A percentile compares a stretch with the other conserved stretches of the same genome.
phyloP scores from a whole-genome alignment of 805 yeast genomes.

The Debaryomyces hansenii region DNA sequence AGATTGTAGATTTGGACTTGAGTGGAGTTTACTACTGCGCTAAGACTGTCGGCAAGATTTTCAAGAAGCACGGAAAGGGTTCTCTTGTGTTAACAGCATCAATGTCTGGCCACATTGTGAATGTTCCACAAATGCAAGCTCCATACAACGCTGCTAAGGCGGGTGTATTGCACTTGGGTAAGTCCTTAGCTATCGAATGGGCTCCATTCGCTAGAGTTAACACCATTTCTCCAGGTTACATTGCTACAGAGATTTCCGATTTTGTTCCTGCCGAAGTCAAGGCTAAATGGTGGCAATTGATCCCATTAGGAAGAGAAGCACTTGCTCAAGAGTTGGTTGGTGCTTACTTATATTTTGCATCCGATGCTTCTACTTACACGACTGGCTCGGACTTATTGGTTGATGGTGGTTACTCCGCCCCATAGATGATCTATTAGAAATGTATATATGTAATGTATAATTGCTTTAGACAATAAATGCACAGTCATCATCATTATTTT shows the following conservation, averaged over 20 bases:
- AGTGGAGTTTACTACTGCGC: slow-evolving; percentile 46
- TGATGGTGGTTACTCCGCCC: slow-evolving; percentile 47
- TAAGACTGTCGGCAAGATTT: slow-evolving; percentile 40
- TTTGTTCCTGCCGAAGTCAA: slow-evolving; percentile 34
- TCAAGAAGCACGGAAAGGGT: slow-evolving; percentile 40
- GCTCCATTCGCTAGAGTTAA: slow-evolving; percentile 47
- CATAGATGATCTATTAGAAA: slow-evolving; percentile 11
- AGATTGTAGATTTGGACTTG: slow-evolving; percentile 40
- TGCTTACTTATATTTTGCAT: slow-evolving; percentile 45
- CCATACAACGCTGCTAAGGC: slow-evolving; percentile 51
- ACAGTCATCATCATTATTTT: no score
- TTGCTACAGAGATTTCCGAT: slow-evolving; percentile 39
- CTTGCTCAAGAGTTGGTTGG: slow-evolving; percentile 45
- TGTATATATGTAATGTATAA: no score
- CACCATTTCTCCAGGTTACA: slow-evolving; percentile 45
- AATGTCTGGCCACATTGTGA: slow-evolving; percentile 49
- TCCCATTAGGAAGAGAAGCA: slow-evolving; percentile 49
- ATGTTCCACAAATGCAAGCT: slow-evolving; percentile 46
- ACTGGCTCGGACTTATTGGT: slow-evolving; percentile 47
- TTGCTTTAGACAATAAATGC: no score
- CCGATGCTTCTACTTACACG: slow-evolving; percentile 43
- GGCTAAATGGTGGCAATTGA: slow-evolving; percentile 39
- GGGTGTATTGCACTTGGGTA: slow-evolving; percentile 42
- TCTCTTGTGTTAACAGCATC: slow-evolving; percentile 46
- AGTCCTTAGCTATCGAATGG: slow-evolving; percentile 48